Evolutionary conservation across 164 flowering plant species (phyloP).

Genomic region (Kalanchoe fedtschenkoi): DNA sequence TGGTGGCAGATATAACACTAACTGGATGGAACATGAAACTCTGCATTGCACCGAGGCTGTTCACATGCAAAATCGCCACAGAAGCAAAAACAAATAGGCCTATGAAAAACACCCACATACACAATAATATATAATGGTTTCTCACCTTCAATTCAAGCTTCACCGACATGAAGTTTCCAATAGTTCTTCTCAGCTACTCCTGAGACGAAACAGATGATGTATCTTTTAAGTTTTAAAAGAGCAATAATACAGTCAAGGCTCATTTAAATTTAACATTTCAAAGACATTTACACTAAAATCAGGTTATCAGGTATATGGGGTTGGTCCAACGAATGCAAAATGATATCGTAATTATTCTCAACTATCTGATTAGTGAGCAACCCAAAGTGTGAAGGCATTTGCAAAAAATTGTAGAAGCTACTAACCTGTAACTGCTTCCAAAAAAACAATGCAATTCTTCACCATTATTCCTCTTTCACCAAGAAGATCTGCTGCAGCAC

Average conservation of each 20-base stretch:
- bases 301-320: no score
- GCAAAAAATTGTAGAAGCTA: no score
- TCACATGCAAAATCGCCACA: background rate
- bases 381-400: no score
- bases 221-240: background rate
- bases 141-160: background rate
- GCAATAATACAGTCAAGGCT: background rate
- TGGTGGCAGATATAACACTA: background rate
- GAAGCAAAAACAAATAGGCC: background rate
- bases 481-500: slow-evolving; percentile 7
- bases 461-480: background rate
- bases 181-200: background rate
- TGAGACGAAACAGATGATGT: background rate
- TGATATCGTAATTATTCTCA: no score
- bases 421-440: slow-evolving; percentile 8
- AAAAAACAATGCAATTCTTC: background rate
- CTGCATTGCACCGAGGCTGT: background rate
- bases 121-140: background rate
- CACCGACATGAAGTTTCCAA: background rate
- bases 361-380: no score
- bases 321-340: no score
- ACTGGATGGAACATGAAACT: background rate
- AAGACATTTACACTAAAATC: background rate
- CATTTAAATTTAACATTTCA: background rate
- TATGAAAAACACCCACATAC: background rate